A percentile compares a stretch with the other conserved stretches of the same genome.
These are phyloP conservation scores for Hsuehochloa calcarea DNA, from an alignment of 176 grass and related monocot genomes.

Conservation along the genomic window DNA sequence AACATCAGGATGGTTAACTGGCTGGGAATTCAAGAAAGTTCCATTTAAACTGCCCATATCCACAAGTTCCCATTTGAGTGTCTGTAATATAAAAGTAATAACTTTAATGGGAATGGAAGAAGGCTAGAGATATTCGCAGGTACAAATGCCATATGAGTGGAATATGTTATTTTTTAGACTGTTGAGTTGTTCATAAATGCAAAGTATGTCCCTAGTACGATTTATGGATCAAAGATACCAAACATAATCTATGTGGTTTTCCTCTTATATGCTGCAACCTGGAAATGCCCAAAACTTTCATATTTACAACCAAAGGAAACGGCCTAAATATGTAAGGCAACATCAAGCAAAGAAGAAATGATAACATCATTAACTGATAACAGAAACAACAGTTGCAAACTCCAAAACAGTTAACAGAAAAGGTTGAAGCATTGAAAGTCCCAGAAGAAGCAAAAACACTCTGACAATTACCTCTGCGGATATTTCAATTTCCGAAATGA, in stretches of 20 bases:
- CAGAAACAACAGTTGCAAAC: slow-evolving; percentile 4
- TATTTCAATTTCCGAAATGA: not conserved
- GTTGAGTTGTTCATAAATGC: not conserved
- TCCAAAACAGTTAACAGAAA: slow-evolving; percentile 3
- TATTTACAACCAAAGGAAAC: slow-evolving; percentile 1
- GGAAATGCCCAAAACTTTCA: slow-evolving; percentile 3
- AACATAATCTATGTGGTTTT: not conserved
- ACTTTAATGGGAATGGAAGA: slow-evolving; percentile 14
- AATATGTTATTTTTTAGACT: not conserved
- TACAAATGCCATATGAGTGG: not conserved
- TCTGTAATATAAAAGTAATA: slow-evolving; percentile 38
- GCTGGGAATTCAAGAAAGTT: slow-evolving; percentile 59
- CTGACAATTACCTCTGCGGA: not conserved
- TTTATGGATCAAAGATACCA: slow-evolving; percentile 12
- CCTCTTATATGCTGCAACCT: not conserved
- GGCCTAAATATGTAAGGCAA: not conserved
- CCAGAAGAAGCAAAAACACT: not conserved
- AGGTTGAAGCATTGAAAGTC: not conserved
- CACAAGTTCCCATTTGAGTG: slow-evolving; percentile 59
- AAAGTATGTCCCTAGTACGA: not conserved
- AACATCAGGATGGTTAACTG: slow-evolving; percentile 53
- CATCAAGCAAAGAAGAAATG: slow-evolving; percentile 3
- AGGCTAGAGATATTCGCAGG: not conserved
- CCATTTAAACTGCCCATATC: slow-evolving; percentile 80
- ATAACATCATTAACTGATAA: not conserved